phyloP scores from a whole-genome alignment of 1,139 yeast species.

The Zhuliangozyma parablackwelliae region DNA sequence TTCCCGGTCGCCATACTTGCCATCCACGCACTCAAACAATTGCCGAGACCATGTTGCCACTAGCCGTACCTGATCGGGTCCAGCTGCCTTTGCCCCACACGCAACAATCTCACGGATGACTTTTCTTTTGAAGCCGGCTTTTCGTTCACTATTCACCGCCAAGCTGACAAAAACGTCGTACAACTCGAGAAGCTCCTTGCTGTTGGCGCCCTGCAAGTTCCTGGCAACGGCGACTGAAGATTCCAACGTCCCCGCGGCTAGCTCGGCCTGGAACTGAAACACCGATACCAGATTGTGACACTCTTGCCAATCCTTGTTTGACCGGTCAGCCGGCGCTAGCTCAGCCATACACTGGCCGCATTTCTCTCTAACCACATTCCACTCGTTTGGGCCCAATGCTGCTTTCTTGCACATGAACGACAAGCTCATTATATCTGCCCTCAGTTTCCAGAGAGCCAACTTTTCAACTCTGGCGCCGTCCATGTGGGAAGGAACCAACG shows the following conservation, averaged over 20 bases:
- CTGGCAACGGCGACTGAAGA: conserved; percentile 3
- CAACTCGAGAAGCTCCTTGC: not conserved
- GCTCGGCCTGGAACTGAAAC: conserved; percentile 10
- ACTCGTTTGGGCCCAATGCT: no score
- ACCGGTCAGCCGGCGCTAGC: no score
- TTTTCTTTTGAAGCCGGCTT: conserved; percentile 1
- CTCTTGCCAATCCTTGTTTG: conserved; percentile 4
- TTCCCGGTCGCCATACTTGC: conserved; percentile 1
- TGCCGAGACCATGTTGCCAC: conserved; percentile 6
- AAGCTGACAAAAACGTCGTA: conserved; percentile 5
- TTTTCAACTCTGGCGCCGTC: conserved; percentile 1
- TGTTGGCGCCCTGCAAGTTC: not conserved
- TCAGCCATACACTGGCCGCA: no score
- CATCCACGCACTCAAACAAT: conserved; percentile 2
- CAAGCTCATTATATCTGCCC: conserved; percentile 6
- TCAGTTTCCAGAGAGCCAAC: conserved; percentile 8
- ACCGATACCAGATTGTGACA: conserved; percentile 2
- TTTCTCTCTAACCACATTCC: no score
- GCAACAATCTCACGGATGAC: conserved; percentile 3
- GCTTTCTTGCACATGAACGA: conserved; percentile 1
- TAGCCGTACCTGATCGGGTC: conserved; percentile 1
- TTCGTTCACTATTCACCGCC: conserved; percentile 1
- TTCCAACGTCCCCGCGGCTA: conserved; percentile 6
- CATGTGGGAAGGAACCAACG: conserved; percentile 4
- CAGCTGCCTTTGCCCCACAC: not conserved